These are phyloP conservation scores for Quercus lobata DNA, from an alignment of 331 rosid species.

Conservation along the genomic window DNA sequence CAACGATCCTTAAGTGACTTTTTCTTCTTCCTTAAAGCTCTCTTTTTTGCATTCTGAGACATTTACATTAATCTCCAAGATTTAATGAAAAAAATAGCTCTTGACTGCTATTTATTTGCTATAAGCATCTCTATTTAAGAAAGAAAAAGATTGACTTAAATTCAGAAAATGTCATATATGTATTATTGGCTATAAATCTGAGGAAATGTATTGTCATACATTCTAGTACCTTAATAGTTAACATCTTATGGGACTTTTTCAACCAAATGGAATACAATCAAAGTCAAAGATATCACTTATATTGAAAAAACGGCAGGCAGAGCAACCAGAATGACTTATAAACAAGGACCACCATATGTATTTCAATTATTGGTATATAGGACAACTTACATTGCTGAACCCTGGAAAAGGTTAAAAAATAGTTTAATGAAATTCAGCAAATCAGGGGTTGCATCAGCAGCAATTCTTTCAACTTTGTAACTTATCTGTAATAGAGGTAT, in stretches of 20 bases:
- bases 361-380: conserved; percentile 23
- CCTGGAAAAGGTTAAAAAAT: neutral
- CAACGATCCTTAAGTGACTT: no score
- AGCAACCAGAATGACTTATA: neutral
- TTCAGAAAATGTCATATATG: neutral
- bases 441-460: neutral
- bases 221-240: neutral
- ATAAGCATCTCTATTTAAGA: neutral
- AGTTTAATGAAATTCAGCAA: neutral
- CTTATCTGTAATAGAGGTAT: neutral
- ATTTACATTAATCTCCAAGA: neutral
- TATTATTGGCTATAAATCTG: neutral
- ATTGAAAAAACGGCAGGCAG: neutral
- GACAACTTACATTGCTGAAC: conserved; percentile 2
- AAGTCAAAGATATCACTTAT: neutral
- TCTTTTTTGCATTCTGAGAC: neutral
- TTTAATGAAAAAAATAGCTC: neutral
- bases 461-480: conserved; percentile 1
- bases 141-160: neutral
- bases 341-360: neutral
- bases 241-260: neutral
- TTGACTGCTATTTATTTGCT: neutral
- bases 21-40: no score
- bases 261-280: neutral
- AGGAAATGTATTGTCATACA: neutral